Percentiles rank a stretch among this genome's conserved stretches.
These are phyloP conservation scores for Begonia loranthoides DNA, from an alignment of 306 rosid species.

Conservation along the genomic window DNA sequence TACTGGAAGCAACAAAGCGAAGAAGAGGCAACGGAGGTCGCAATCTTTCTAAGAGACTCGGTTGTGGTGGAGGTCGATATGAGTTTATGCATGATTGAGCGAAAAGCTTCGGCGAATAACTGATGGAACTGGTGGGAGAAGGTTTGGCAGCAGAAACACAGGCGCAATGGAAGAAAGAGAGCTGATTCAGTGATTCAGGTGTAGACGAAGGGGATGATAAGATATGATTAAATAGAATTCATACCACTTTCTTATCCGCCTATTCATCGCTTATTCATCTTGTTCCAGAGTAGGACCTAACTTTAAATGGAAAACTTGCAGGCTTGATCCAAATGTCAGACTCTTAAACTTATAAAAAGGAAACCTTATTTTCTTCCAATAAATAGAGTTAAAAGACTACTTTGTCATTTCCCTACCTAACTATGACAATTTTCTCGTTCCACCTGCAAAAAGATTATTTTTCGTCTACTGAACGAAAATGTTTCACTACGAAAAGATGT, in stretches of 20 bases:
- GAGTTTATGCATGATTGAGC: conserved; percentile 27
- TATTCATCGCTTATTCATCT: background rate
- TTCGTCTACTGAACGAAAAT: too few relatives aligned
- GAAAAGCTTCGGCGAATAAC: background rate
- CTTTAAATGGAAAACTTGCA: too few relatives aligned
- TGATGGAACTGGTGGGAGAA: too few relatives aligned
- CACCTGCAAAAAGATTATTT: too few relatives aligned
- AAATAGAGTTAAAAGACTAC: too few relatives aligned
- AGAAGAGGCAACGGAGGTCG: background rate
- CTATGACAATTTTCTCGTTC: too few relatives aligned
- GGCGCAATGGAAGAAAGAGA: background rate
- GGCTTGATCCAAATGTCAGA: too few relatives aligned
- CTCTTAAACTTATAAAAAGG: too few relatives aligned
- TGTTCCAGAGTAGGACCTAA: too few relatives aligned
- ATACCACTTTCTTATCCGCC: background rate
- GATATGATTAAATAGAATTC: background rate
- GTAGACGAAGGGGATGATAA: background rate
- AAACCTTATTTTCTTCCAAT: too few relatives aligned
- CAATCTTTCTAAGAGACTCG: conserved; percentile 8
- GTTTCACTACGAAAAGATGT: too few relatives aligned
- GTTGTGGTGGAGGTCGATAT: conserved; percentile 24
- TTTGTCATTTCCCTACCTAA: too few relatives aligned
- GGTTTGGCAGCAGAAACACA: background rate
- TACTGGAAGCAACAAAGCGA: conserved; percentile 3
- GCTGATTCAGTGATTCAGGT: background rate